A percentile compares a stretch with the other conserved stretches of the same genome.
Evolutionary conservation across 768 basidiomycete species (phyloP).

Genomic region (Dioszegia crocea): DNA sequence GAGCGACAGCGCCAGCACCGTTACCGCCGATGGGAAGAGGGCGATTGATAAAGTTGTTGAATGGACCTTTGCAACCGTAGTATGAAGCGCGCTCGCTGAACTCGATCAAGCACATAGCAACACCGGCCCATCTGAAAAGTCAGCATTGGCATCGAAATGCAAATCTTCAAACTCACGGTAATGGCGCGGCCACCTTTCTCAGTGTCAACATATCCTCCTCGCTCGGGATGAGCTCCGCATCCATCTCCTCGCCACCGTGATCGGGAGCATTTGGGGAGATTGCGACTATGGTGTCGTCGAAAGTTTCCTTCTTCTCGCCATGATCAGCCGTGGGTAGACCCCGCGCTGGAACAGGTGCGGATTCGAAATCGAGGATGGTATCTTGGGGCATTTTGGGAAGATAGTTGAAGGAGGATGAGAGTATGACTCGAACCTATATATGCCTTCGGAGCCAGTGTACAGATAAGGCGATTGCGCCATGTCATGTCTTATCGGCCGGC

Average conservation of each 20-base stretch:
- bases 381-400: neutral
- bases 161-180: neutral
- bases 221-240: constrained; percentile 28
- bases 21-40: constrained; percentile 44
- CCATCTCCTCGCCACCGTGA: constrained; percentile 12
- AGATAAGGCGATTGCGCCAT: too few species aligned
- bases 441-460: too few species aligned
- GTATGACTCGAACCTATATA: too few species aligned
- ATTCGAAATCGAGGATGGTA: constrained; percentile 11
- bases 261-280: neutral
- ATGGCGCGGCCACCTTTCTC: constrained; percentile 19
- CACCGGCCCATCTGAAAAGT: constrained; percentile 28
- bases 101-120: constrained; percentile 49
- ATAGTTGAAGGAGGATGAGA: too few species aligned
- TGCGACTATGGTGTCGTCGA: neutral
- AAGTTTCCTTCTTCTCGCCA: neutral
- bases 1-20: constrained; percentile 37
- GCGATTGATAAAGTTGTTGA: constrained; percentile 42
- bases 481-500: too few species aligned
- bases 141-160: too few species aligned
- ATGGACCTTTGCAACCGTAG: constrained; percentile 35
- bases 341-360: neutral
- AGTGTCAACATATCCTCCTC: constrained; percentile 39
- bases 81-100: constrained; percentile 48
- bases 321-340: constrained; percentile 2